phyloP scores from a whole-genome alignment of 73 alveolate species.

The Paramecium octaurelia region DNA sequence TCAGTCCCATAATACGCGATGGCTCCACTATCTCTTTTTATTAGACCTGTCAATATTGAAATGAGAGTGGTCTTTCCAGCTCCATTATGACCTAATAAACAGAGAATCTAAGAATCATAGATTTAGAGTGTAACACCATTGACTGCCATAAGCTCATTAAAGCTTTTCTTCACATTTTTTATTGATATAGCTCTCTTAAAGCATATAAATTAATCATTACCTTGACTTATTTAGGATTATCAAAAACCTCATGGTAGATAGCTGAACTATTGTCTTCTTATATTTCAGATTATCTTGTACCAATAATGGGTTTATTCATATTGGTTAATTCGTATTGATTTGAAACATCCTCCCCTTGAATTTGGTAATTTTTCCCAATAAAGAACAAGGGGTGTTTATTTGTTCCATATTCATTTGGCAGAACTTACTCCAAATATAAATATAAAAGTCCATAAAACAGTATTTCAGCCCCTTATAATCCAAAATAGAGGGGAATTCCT shows the following conservation, averaged over 20 bases:
- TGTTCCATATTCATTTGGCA: slow-evolving; percentile 58
- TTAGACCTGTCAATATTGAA: slow-evolving; percentile 53
- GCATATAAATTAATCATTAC: not conserved
- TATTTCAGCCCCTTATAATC: not conserved
- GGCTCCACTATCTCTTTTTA: slow-evolving; percentile 33
- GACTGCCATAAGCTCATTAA: slow-evolving; percentile 42
- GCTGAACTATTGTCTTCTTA: slow-evolving; percentile 51
- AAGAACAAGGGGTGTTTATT: slow-evolving; percentile 57
- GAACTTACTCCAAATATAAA: slow-evolving; percentile 33
- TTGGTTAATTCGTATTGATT: not conserved
- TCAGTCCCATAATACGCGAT: slow-evolving; percentile 72
- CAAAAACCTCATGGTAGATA: slow-evolving; percentile 37
- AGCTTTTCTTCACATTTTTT: slow-evolving; percentile 15
- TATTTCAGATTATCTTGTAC: not conserved
- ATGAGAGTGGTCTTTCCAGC: slow-evolving; percentile 60
- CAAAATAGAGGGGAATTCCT: not conserved
- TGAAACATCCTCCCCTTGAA: not conserved
- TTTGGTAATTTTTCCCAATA: not conserved
- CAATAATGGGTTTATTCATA: not conserved
- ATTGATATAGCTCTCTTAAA: not conserved
- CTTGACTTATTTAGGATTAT: slow-evolving; percentile 20
- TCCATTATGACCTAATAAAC: slow-evolving; percentile 62
- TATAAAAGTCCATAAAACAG: not conserved
- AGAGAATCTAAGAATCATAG: slow-evolving; percentile 34
- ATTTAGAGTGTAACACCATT: slow-evolving; percentile 25